A percentile compares a stretch with the other conserved stretches of the same genome.
These are phyloP conservation scores for Cryptococcus deneoformans DNA, from an alignment of 1,284 basidiomycete species.

Conservation along the genomic window DNA sequence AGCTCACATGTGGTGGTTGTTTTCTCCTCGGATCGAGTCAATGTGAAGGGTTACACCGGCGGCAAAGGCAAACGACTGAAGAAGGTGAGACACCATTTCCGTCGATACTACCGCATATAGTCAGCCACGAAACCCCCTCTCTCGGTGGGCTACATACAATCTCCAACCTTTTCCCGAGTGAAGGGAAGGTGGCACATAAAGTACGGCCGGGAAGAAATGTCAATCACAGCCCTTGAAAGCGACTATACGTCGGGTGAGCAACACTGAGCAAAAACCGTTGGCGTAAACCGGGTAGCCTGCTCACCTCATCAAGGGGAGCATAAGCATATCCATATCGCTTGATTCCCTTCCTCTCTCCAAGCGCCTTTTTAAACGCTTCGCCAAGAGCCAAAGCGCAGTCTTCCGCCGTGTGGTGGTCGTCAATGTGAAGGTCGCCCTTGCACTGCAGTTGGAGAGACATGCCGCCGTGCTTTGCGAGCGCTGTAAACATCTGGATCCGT, in stretches of 20 bases:
- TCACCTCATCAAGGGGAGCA: slow-evolving; percentile 93
- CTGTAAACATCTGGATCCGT: slow-evolving; percentile 77
- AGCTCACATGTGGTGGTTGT: slow-evolving; percentile 93
- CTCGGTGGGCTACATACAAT: slow-evolving; percentile 49
- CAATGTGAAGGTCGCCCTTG: slow-evolving; percentile 94
- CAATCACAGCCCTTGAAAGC: slow-evolving; percentile 90
- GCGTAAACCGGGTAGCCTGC: slow-evolving; percentile 17
- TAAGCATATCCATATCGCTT: slow-evolving; percentile 94
- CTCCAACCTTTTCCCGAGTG: slow-evolving; percentile 94
- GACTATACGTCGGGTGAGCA: slow-evolving; percentile 56
- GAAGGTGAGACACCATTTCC: slow-evolving; percentile 75
- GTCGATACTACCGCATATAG: slow-evolving; percentile 60
- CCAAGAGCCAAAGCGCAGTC: slow-evolving; percentile 92
- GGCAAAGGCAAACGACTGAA: slow-evolving; percentile 50
- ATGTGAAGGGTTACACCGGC: slow-evolving; percentile 62
- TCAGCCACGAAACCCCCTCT: background rate
- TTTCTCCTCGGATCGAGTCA: slow-evolving; percentile 89
- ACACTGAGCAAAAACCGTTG: background rate
- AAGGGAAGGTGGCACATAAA: slow-evolving; percentile 89
- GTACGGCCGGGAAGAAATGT: slow-evolving; percentile 96
- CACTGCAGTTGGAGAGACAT: slow-evolving; percentile 88
- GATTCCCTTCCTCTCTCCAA: slow-evolving; percentile 94
- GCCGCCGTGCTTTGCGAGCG: slow-evolving; percentile 89
- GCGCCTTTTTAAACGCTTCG: slow-evolving; percentile 89
- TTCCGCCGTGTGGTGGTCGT: slow-evolving; percentile 99